Evolutionary conservation across 208 protist species (phyloP).

Genomic region (Trypanosoma theileri): DNA sequence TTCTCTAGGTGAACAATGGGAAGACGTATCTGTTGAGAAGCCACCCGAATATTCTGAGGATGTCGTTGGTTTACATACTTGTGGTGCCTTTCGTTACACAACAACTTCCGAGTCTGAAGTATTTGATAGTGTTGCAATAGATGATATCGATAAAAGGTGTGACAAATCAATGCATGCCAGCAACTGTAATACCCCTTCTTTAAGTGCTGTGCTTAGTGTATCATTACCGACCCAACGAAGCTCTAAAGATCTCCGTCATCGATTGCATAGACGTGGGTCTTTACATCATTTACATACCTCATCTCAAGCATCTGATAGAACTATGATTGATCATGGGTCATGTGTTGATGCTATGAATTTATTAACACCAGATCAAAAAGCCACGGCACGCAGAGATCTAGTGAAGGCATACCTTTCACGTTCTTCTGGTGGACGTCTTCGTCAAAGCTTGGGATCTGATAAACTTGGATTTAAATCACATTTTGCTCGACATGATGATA

Average conservation of each 20-base stretch:
- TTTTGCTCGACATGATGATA: neutral
- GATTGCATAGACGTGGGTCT: slow-evolving; percentile 3
- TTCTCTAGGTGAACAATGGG: neutral
- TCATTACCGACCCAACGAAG: neutral
- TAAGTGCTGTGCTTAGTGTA: slow-evolving; percentile 1
- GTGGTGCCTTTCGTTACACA: neutral
- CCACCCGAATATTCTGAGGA: too few species aligned
- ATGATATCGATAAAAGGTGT: neutral
- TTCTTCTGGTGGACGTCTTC: neutral
- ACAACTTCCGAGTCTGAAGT: neutral
- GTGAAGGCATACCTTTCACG: slow-evolving; percentile 10
- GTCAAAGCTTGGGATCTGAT: neutral
- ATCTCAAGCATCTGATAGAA: slow-evolving; percentile 24
- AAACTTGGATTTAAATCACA: neutral
- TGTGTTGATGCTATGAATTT: slow-evolving; percentile 1
- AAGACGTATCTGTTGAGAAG: too few species aligned
- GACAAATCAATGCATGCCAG: neutral
- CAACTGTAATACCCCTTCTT: neutral
- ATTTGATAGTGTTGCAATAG: neutral
- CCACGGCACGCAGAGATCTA: neutral
- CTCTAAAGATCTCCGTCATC: neutral
- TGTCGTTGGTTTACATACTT: too few species aligned
- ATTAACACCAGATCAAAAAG: slow-evolving; percentile 1
- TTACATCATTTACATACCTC: slow-evolving; percentile 4
- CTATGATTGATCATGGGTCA: slow-evolving; percentile 24